Base-by-base conservation (phyloP, 306 rosid genomes). In the Quercus wislizeni region DNA sequence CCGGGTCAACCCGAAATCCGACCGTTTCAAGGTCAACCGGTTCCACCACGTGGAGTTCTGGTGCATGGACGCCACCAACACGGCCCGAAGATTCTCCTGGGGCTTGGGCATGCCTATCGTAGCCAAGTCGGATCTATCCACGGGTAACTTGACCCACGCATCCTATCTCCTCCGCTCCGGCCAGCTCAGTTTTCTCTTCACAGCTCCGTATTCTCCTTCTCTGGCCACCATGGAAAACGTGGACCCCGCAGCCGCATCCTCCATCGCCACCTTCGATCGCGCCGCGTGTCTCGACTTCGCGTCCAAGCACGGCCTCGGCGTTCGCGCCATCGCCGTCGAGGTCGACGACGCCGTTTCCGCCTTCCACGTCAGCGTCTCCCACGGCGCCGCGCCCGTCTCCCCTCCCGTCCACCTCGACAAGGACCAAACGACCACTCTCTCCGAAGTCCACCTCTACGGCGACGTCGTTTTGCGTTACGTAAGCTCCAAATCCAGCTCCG, bases 21-120 rank as follows among this genome's bases (percentile, higher is more conserved):
- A 92, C 82, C 92, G 88, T 7, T 95, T 92, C 84, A 25, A 67
- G 0, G 93, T 90, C 1, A 82, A 65, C 49, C 91, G 96, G 0
- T 95, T 95, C 85, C 99, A 92, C 90, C 98, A 92, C 54, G 54
- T 95, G 4, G 98, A 95, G 85, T 92, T 87, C 83, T 95, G 98
- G 97, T 90, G 91, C 86, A 56, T 89, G 17, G 99, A 95, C 55
- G 99, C 99, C 49, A 92, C 93, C 75, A 95, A 92, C 86, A 31
- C 87, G 3, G 78, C 96, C 0, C 89, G 90, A 14, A 91, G 98
- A 1, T 92, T 95, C 85, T 90, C 98, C 0, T 91, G 96, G 92
- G 98, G 94, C 0, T 84, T 95, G 2, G 99, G 98, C 30, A 91
- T 95, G 97, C 93, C 90, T 0, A 67, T 92, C 4, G 87, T 90